Evolutionary conservation across 139 green algal species (phyloP).

Genomic region (Microglena sp.): DNA sequence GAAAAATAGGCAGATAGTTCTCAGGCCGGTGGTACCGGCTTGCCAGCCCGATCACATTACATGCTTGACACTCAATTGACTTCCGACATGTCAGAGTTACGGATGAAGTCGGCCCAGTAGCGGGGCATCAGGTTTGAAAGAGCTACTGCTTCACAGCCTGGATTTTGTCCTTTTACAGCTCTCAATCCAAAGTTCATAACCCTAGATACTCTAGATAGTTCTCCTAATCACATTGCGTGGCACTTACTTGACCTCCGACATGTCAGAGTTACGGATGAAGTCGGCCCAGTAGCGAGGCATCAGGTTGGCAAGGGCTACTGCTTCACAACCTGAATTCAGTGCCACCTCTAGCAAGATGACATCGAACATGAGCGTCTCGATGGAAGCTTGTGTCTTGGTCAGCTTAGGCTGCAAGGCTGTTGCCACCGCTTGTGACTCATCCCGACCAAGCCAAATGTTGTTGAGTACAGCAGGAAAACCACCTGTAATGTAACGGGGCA

Average conservation of each 20-base stretch:
- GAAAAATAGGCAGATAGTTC: too few species aligned
- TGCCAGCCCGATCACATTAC: too few species aligned
- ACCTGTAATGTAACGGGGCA: too few species aligned
- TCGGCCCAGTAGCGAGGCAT: conserved; percentile 76
- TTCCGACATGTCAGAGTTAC: conserved; percentile 32
- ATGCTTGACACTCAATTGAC: too few species aligned
- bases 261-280: conserved; percentile 68
- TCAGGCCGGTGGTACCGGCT: too few species aligned
- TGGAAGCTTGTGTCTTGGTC: conserved; percentile 41
- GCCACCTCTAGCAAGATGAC: conserved; percentile 44
- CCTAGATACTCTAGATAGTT: too few species aligned
- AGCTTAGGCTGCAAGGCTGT: conserved; percentile 71
- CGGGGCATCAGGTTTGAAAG: conserved; percentile 73
- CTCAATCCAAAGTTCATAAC: too few species aligned
- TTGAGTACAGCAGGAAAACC: conserved; percentile 47
- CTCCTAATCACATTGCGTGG: too few species aligned
- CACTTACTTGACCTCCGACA: background rate
- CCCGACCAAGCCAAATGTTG: conserved; percentile 69
- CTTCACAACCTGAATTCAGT: conserved; percentile 38
- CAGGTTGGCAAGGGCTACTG: conserved; percentile 65
- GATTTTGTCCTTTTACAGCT: too few species aligned
- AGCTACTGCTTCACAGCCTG: conserved; percentile 47
- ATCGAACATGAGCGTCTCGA: conserved; percentile 72
- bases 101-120: conserved; percentile 82
- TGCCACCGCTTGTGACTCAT: conserved; percentile 61